Percentiles rank a stretch among this genome's conserved stretches.
These are phyloP conservation scores for Mycena pura DNA, from an alignment of 768 basidiomycete species.

Conservation along the genomic window DNA sequence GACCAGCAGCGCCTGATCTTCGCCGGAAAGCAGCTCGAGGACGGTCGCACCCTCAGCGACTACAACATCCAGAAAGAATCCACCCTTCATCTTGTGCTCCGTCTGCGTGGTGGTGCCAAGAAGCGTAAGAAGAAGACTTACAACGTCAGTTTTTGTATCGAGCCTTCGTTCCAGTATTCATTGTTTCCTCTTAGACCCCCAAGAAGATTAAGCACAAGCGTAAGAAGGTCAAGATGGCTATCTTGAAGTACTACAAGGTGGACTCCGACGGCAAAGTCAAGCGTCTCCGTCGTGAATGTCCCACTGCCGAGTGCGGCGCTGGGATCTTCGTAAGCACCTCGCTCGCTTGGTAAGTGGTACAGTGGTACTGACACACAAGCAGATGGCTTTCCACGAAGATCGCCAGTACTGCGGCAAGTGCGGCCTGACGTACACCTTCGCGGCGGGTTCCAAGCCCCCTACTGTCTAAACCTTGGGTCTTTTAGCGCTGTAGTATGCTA, in stretches of 20 bases:
- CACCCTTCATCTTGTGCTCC: constrained; percentile 95
- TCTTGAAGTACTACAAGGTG: constrained; percentile 99
- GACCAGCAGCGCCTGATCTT: constrained; percentile 99
- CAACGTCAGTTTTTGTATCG: constrained; percentile 65
- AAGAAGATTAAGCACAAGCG: constrained; percentile 99
- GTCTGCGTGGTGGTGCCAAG: constrained; percentile 99
- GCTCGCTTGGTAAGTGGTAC: not conserved
- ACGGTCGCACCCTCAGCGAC: constrained; percentile 93
- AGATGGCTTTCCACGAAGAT: constrained; percentile 99
- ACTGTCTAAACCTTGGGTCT: too few species aligned
- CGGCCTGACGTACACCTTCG: constrained; percentile 86
- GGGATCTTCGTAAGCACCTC: constrained; percentile 76
- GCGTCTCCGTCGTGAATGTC: constrained; percentile 97
- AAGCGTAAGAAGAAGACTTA: constrained; percentile 99
- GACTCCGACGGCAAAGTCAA: constrained; percentile 99
- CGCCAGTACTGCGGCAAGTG: constrained; percentile 99
- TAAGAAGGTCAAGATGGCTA: constrained; percentile 99
- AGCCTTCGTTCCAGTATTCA: not conserved
- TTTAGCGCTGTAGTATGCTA: constrained; percentile 9
- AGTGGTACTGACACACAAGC: constrained; percentile 33
- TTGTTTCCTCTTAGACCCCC: constrained; percentile 67
- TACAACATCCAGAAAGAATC: constrained; percentile 99
- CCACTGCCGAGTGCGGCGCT: constrained; percentile 81
- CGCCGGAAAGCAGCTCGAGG: constrained; percentile 99
- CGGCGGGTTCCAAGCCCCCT: constrained; percentile 81